Base-by-base conservation (phyloP, 768 basidiomycete genomes). In the Sarcomyxa edulis region DNA sequence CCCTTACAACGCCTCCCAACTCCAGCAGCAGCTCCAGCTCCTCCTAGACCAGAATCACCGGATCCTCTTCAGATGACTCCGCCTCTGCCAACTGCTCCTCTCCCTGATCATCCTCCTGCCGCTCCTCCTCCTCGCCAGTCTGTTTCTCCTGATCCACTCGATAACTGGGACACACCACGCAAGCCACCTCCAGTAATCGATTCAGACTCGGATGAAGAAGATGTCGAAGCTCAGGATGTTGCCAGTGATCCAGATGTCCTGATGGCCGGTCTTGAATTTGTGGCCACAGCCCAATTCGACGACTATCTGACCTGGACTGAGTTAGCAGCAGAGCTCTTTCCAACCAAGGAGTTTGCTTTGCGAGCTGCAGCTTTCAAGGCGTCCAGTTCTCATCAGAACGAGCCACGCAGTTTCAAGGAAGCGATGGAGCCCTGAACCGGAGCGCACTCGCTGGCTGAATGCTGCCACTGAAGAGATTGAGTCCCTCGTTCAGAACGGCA, bases 381-480 rank as follows among this genome's bases (percentile, higher is more conserved):
- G n/a, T n/a, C n/a, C n/a, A n/a, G n/a, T n/a, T n/a, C n/a, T 27
- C 32, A 35, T 26, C 23, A 30, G 29, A 35, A 32, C n/a, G 52
- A 55, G 28, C 50, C 52, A 14, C 28, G 21, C 1, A 43, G 47
- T 3, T 55, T 47, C 16, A 32, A 37, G 7, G 48, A 59, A 18
- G 57, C 53, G 3, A 46, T 52, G 46, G 6, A 28, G 41, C 3
- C 37, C 52, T 3, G 35, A 54, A 20, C 44, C 44, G 2, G 47
- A 48, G 12, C n/a, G 49, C 15, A 14, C 14, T 9, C 3, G 18
- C 4, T 61, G 56, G 58, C 34, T 49, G 4, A 24, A 48, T n/a
- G 67, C 54, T 18, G 49, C 37, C 38, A 53, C 35, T 1, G 44
- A 58, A 8, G 60, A 67, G 43, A 44, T 62, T 11, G 43, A 58